Base-by-base conservation (phyloP, 1,284 basidiomycete species). In the Boletus semigastroideus region DNA sequence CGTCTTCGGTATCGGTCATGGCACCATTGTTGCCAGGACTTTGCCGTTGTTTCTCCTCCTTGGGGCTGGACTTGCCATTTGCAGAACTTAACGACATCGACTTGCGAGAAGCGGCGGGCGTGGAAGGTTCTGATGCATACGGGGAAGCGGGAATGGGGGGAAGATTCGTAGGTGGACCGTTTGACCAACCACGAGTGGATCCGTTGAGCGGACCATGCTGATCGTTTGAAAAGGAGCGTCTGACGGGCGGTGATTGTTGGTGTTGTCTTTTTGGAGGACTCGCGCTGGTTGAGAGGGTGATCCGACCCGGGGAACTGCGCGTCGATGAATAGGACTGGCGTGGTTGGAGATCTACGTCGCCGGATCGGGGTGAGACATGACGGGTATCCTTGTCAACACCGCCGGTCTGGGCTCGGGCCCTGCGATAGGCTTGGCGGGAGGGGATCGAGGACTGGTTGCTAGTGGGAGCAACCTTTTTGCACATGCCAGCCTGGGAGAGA, bases 401-500 rank as follows among this genome's bases (percentile, higher is more conserved):
- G 49, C 66, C 70, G 47, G 68, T 67, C 58, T 68, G 71, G 20
- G 72, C 69, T 50, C 63, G 67, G 31, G 70, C 68, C 45, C 65
- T 74, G 60, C 66, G 74, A 65, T 71, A 60, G 42, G 59, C 61
- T 55, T 64, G 65, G 53, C 64, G 64, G 38, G 67, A 66, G 31
- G 57, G 40, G 1, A 44, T 49, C 4, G 42, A 9, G 28, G 7
- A 42, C 34, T 54, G 61, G 41, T 44, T 51, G 25, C 39, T 22
- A 19, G 10, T 2, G 2, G 44, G 8, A 33, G 31, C 11, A 33
- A 16, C 11, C 8, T 59, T 67, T 50, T 56, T 61, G 19, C 64
- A 67, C 48, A 68, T 68, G 16, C 69, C 68, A 3, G 65, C 61
- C 51, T 68, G 69, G 31, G 82, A 84, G 48, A 91, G 73, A 45